Base-by-base conservation (phyloP, 2,329 filamentous ascomycete species). In the Trichoderma guizhouense region DNA sequence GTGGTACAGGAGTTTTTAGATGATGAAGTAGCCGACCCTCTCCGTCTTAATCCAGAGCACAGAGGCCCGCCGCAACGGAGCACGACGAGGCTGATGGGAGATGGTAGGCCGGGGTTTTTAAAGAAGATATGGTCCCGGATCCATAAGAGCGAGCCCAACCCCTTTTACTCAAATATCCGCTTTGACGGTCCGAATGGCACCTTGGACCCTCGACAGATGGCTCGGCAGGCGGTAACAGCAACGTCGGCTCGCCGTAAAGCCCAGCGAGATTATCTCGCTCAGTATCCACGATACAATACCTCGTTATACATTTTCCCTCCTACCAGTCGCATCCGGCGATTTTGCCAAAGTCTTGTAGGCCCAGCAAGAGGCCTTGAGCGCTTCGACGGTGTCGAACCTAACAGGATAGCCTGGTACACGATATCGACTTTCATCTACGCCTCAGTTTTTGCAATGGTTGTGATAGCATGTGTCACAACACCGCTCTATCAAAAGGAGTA, bases 371-470 rank as follows among this genome's bases (percentile, higher is more conserved):
- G 96, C 7, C 88, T 86, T 58, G 92, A 97, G 79, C 91, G 96
- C 58, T 92, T 97, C 74, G 93, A 98, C 80, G 96, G 96, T 15
- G 90, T 97, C 1, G 91, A 94, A 73, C 96, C 96, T 0, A 95
- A 96, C 76, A 94, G 94, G 75, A 89, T 93, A 5, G 87, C 96
- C 9, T 99, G 96, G 95, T 98, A 97, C 79, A 85, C 89, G 0
- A 97, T 98, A 80, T 98, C 96, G 0, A 93, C 94, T 4, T 92
- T 99, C 77, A 93, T 98, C 70, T 99, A 99, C 80, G 90, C 92
- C 28, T 92, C 93, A 15, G 98, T 99, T 74, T 93, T 98, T 55
- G 93, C 94, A 65, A 99, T 99, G 97, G 96, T 99, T n/a, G 83
- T 98, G 58, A 87, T 99, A 66, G 96, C 96, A 34, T 99, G 95